phyloP scores from a whole-genome alignment of 768 basidiomycete genomes.

The Xerocomellus amylosporus region DNA sequence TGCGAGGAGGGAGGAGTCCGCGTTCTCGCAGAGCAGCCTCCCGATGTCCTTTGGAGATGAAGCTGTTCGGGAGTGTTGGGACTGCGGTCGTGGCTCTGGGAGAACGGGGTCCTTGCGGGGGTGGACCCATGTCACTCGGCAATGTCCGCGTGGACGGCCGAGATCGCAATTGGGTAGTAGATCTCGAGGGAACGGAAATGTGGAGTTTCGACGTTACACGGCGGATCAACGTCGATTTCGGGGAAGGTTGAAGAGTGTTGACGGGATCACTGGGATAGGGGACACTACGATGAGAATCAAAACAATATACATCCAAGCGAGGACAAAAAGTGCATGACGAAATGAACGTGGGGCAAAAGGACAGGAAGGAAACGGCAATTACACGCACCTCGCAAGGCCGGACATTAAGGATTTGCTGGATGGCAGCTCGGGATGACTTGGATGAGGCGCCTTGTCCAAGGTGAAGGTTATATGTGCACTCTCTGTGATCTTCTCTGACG shows the following conservation, averaged over 20 bases:
- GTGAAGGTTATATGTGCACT: not conserved
- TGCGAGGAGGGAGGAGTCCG: slow-evolving; percentile 50
- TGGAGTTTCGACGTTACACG: slow-evolving; percentile 30
- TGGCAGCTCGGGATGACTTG: not conserved
- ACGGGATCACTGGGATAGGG: not conserved
- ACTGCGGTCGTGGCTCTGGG: not conserved
- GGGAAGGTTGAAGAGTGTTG: not conserved
- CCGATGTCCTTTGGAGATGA: slow-evolving; percentile 22
- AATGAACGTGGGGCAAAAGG: not conserved
- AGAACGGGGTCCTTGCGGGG: slow-evolving; percentile 1
- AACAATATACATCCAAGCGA: not conserved
- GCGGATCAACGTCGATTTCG: slow-evolving; percentile 26
- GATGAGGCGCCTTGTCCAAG: not conserved
- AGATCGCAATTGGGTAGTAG: slow-evolving; percentile 8
- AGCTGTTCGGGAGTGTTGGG: slow-evolving; percentile 21
- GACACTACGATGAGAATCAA: slow-evolving; percentile 4
- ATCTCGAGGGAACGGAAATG: slow-evolving; percentile 20
- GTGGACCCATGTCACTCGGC: not conserved
- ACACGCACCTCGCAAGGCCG: slow-evolving; percentile 14
- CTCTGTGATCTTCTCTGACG: not conserved
- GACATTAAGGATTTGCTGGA: slow-evolving; percentile 2
- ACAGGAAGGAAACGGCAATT: not conserved
- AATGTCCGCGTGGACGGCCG: slow-evolving; percentile 16
- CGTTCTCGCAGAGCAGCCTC: slow-evolving; percentile 61
- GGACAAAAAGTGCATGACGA: not conserved